phyloP scores from a whole-genome alignment of 2,329 filamentous ascomycete species.

The Colletotrichum sp. region DNA sequence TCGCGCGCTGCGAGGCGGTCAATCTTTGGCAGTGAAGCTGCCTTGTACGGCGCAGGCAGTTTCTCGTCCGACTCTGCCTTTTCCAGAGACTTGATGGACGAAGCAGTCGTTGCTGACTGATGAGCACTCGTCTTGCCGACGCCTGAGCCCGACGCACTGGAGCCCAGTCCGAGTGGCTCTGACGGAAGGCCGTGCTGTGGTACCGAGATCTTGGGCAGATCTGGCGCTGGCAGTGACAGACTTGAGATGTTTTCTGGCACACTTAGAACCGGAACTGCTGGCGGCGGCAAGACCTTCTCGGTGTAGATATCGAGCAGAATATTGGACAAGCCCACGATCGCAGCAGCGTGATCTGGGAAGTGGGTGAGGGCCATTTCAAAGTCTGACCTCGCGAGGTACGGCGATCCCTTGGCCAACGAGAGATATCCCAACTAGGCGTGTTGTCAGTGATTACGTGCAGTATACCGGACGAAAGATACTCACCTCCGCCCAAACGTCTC shows the following conservation, averaged over 20 bases:
- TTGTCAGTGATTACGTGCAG: constrained; percentile 28
- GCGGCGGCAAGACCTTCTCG: constrained; percentile 66
- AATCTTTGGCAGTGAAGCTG: constrained; percentile 69
- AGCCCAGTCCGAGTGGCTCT: constrained; percentile 52
- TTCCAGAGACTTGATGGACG: constrained; percentile 18
- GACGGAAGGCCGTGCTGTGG: constrained; percentile 38
- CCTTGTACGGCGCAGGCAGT: constrained; percentile 59
- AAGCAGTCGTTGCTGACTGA: constrained; percentile 6
- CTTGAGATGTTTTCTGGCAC: constrained; percentile 31
- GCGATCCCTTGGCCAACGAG: constrained; percentile 62
- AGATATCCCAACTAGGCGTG: constrained; percentile 68
- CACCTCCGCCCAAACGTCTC: constrained; percentile 83
- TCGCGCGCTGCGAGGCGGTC: constrained; percentile 91
- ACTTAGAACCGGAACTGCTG: constrained; percentile 53
- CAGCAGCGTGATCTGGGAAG: constrained; percentile 78
- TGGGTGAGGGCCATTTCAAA: constrained; percentile 86
- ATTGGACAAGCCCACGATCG: constrained; percentile 82
- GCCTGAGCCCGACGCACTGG: background rate
- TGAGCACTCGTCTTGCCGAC: constrained; percentile 20
- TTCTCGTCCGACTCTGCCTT: constrained; percentile 37
- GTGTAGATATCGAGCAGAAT: constrained; percentile 87
- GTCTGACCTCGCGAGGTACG: constrained; percentile 73
- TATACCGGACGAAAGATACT: constrained; percentile 32
- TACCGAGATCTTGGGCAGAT: background rate
- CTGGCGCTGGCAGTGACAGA: background rate